Evolutionary conservation across 306 rosid genomes (phyloP).

Genomic region (Sindora glabra): DNA sequence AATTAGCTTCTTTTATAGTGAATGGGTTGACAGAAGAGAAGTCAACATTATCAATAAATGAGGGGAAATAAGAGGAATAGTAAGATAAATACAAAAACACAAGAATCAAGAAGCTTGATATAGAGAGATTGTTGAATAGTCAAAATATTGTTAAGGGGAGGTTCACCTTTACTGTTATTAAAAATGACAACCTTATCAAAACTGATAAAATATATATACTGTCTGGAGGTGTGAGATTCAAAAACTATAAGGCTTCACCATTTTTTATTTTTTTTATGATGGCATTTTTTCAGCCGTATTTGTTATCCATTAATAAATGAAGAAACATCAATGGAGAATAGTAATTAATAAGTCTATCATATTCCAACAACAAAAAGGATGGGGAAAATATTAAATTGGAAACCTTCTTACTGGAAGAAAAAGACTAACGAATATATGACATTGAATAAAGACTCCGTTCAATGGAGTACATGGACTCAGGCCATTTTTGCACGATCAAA

Average conservation of each 20-base stretch:
- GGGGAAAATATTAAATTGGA: slow-evolving; percentile 12
- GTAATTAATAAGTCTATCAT: slow-evolving; percentile 8
- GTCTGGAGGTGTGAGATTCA: slow-evolving; percentile 84
- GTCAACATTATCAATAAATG: too few relatives aligned
- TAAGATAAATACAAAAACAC: not conserved
- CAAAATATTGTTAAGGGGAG: not conserved
- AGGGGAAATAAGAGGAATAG: not conserved
- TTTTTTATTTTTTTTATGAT: slow-evolving; percentile 77
- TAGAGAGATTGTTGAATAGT: slow-evolving; percentile 3
- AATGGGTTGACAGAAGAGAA: too few relatives aligned
- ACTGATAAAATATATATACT: slow-evolving; percentile 54
- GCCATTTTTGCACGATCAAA: slow-evolving; percentile 56
- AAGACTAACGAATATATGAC: slow-evolving; percentile 76
- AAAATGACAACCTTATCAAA: slow-evolving; percentile 68
- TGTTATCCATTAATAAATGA: slow-evolving; percentile 42
- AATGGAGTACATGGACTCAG: slow-evolving; percentile 72
- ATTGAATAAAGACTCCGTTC: slow-evolving; percentile 72
- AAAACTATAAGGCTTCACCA: slow-evolving; percentile 89
- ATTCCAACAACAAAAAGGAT: slow-evolving; percentile 5
- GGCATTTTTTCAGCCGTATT: slow-evolving; percentile 90
- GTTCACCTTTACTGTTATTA: slow-evolving; percentile 78
- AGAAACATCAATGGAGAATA: slow-evolving; percentile 13
- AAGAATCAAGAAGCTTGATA: not conserved
- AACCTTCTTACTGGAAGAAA: slow-evolving; percentile 71
- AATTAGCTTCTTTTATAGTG: too few relatives aligned